Base-by-base conservation (phyloP, 768 basidiomycete species). In the Panus rudis region DNA sequence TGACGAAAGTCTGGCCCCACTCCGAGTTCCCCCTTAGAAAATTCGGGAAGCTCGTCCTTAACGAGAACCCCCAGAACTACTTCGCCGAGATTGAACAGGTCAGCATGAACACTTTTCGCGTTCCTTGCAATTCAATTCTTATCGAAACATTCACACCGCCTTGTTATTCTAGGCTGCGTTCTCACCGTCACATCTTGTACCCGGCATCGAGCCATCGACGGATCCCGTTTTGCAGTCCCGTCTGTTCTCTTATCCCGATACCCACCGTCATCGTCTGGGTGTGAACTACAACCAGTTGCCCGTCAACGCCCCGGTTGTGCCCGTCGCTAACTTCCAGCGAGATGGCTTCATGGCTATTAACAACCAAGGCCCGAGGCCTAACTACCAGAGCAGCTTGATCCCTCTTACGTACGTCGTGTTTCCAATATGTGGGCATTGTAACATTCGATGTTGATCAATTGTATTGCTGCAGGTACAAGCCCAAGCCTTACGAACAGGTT, bases 1-100 rank as follows among this genome's bases (percentile, higher is more conserved):
- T 92, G 38, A 94, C 92, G 49, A 93, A 93, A 63, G 69, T 94
- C 54, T 92, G 92, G 82, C 80, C 94, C 6, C 93, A 98, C 61
- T 64, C 66, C 39, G 76, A 92, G 7, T 92, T 74, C 67, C 94
- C 93, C n/a, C 73, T 96, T 50, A 83, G 91, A 51, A 83, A 80
- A 31, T 65, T 97, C 51, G 93, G 92, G 55, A 91, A 82, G 60
- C 68, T 96, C 43, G 84, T 87, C 17, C 74, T 89, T 50, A 75
- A 89, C 61, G 74, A 85, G 64, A 84, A 86, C 57, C 70, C 74
- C 16, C 69, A 82, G 59, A 90, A 91, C 69, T 96, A 91, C 76
- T 96, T 96, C 46, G 82, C 91, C 39, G 93, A 97, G 68, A 82
- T 92, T 35, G 93, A 98, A 63, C 92, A 97, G 70, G 84, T 87